Conservation (phyloP, 1,284 basidiomycete genomes). For the Ustilago vetiveriae region DNA sequence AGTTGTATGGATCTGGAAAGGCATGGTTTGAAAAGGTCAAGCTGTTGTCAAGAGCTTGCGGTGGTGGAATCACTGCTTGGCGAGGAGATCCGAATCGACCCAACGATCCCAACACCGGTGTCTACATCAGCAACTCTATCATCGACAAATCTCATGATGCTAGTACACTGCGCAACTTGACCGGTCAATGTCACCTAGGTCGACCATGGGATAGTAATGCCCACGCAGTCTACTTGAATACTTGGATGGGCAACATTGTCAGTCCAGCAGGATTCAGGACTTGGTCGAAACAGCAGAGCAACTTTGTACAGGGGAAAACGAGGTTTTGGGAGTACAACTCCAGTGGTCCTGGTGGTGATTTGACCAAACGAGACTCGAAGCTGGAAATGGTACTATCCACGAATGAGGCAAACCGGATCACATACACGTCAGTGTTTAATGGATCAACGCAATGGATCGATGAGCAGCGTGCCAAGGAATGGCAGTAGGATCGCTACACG, state of each 20-base stretch:
- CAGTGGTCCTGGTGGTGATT: conserved; percentile 13
- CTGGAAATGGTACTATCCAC: conserved; percentile 13
- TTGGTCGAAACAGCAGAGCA: conserved; percentile 8
- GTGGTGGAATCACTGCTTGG: conserved; percentile 42
- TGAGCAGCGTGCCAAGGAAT: not conserved
- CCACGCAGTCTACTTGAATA: conserved; percentile 29
- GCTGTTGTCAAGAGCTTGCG: conserved; percentile 26
- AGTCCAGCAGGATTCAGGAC: conserved; percentile 17
- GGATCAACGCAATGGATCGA: conserved; percentile 29
- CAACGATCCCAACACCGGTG: conserved; percentile 6
- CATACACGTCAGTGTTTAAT: conserved; percentile 19
- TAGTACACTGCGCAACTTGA: conserved; percentile 3
- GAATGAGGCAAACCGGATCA: conserved; percentile 20
- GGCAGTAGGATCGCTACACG: no score
- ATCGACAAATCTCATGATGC: conserved; percentile 21
- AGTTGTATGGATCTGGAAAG: conserved; percentile 31
- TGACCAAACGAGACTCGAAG: not conserved
- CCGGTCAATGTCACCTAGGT: conserved; percentile 17
- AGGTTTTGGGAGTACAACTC: conserved; percentile 28
- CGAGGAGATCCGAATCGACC: conserved; percentile 24
- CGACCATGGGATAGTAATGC: conserved; percentile 25
- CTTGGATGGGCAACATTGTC: conserved; percentile 24
- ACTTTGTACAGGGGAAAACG: conserved; percentile 18
- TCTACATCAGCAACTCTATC: conserved; percentile 33
- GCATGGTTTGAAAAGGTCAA: conserved; percentile 38